Evolutionary conservation across 768 basidiomycete genomes (phyloP).

Genomic region (Trametes cinnabarina): DNA sequence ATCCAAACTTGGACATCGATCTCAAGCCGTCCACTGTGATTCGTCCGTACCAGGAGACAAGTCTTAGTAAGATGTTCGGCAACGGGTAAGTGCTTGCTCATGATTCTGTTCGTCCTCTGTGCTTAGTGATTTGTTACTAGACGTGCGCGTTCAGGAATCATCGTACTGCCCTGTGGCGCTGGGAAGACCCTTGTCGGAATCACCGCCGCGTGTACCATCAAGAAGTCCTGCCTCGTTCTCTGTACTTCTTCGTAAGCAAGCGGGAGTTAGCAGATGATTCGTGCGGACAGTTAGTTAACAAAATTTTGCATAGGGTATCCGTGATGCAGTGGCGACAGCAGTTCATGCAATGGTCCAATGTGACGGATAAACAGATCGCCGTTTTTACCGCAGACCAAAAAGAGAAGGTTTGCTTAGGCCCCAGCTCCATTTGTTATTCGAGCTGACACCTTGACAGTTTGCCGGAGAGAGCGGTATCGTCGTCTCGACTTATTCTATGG

Average conservation of each 20-base stretch:
- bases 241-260: slow-evolving; percentile 97
- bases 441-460: slow-evolving; percentile 55
- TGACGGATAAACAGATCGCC: slow-evolving; percentile 93
- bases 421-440: not conserved
- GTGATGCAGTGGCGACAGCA: slow-evolving; percentile 99
- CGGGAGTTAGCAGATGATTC: slow-evolving; percentile 11
- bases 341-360: slow-evolving; percentile 98
- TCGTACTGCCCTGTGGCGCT: slow-evolving; percentile 96
- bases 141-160: slow-evolving; percentile 96
- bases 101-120: slow-evolving; percentile 1
- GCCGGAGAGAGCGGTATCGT: slow-evolving; percentile 97
- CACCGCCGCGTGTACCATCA: slow-evolving; percentile 98
- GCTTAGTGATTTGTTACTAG: slow-evolving; percentile 42
- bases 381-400: slow-evolving; percentile 98
- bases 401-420: slow-evolving; percentile 66
- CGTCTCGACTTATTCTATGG: slow-evolving; percentile 99
- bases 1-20: slow-evolving; percentile 97
- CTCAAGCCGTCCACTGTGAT: slow-evolving; percentile 97
- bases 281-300: not conserved
- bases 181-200: slow-evolving; percentile 99
- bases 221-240: slow-evolving; percentile 95
- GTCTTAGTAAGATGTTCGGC: slow-evolving; percentile 98
- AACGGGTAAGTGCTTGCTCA: slow-evolving; percentile 66
- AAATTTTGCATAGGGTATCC: slow-evolving; percentile 55
- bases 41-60: slow-evolving; percentile 97